phyloP scores from a whole-genome alignment of 2,329 filamentous ascomycete species.

The Waltergamsia citrina region DNA sequence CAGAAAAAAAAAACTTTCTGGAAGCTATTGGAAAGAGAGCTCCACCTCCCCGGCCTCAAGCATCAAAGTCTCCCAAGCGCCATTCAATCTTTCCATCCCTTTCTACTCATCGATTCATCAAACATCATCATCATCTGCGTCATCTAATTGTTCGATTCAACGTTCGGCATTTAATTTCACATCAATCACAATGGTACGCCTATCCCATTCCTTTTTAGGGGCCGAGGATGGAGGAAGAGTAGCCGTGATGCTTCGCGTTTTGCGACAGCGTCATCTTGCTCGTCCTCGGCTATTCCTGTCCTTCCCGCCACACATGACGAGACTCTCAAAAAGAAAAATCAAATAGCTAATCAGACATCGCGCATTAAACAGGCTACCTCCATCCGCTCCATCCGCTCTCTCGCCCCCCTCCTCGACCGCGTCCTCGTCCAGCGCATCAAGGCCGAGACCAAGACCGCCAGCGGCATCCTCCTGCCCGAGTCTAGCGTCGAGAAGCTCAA shows the following conservation, averaged over 20 bases:
- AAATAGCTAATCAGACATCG: no score
- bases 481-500: conserved; percentile 96
- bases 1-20: conserved; percentile 6
- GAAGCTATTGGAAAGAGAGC: conserved; percentile 10
- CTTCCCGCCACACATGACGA: neutral
- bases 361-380: conserved; percentile 46
- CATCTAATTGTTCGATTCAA: neutral
- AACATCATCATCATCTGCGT: conserved; percentile 1
- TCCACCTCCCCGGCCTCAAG: conserved; percentile 5
- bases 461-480: conserved; percentile 96
- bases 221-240: neutral
- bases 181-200: conserved; percentile 9
- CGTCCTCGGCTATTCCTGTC: neutral
- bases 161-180: neutral
- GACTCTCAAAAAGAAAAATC: neutral
- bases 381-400: conserved; percentile 90
- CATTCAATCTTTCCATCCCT: conserved; percentile 1
- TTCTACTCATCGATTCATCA: conserved; percentile 9
- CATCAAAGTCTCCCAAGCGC: neutral
- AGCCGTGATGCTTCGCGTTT: no score
- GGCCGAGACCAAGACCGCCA: conserved; percentile 91
- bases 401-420: conserved; percentile 93
- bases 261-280: neutral
- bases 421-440: conserved; percentile 97
- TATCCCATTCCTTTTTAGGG: neutral